These are phyloP conservation scores for Saturnispora kantuleensis DNA, from an alignment of 805 yeast species.

Conservation along the genomic window DNA sequence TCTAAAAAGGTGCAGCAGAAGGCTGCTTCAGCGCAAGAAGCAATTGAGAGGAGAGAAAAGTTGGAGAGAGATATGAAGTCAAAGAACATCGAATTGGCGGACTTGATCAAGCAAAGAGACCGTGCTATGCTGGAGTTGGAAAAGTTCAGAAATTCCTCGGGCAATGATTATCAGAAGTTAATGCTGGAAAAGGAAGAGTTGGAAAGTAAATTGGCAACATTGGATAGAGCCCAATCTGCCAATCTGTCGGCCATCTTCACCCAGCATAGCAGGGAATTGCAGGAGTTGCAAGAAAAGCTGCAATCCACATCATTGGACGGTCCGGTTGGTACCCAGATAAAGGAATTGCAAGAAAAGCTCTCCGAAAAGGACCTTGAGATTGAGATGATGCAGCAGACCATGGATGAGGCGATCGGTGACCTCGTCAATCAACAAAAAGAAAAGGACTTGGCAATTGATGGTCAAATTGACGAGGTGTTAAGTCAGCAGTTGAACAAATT, in stretches of 20 bases:
- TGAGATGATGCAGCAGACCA: constrained; percentile 68
- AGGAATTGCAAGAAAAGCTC: constrained; percentile 35
- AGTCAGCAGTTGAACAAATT: constrained; percentile 40
- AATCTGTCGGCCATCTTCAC: constrained; percentile 50
- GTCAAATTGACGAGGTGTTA: constrained; percentile 47
- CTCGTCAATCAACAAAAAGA: constrained; percentile 41
- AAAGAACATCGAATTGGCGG: constrained; percentile 81
- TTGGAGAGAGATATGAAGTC: constrained; percentile 75
- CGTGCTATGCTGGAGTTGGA: constrained; percentile 79
- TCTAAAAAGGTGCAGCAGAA: constrained; percentile 77
- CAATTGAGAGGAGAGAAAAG: constrained; percentile 72
- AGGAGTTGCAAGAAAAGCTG: constrained; percentile 34
- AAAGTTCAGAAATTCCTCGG: constrained; percentile 52
- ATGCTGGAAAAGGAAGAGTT: constrained; percentile 56
- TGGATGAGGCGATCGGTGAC: constrained; percentile 61
- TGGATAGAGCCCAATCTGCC: constrained; percentile 53
- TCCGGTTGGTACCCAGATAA: constrained; percentile 14
- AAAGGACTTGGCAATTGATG: constrained; percentile 44
- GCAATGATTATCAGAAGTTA: constrained; percentile 53
- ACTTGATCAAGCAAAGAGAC: constrained; percentile 68
- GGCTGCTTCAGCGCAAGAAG: constrained; percentile 84
- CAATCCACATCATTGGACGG: constrained; percentile 23
- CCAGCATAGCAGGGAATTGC: constrained; percentile 56
- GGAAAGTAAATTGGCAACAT: constrained; percentile 45
- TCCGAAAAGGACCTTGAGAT: constrained; percentile 68